Percentiles rank a stretch among this genome's conserved stretches.
Evolutionary conservation across 108 stramenopile species (phyloP).

Genomic region (Skeletonema menzelii): DNA sequence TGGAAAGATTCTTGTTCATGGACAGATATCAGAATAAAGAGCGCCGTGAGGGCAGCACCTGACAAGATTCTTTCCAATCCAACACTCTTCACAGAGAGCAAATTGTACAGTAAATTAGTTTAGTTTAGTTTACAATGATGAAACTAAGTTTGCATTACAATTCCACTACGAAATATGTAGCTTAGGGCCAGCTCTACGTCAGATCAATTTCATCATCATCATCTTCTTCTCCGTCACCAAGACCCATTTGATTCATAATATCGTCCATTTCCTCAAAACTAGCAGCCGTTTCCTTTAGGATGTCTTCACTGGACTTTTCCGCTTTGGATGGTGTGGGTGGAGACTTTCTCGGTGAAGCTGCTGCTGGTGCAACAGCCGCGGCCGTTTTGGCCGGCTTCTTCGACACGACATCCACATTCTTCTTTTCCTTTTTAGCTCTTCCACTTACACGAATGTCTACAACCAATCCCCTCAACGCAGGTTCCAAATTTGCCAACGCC

Average conservation of each 20-base stretch:
- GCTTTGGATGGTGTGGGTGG: neutral
- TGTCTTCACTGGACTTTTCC: constrained; percentile 16
- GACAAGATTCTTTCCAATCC: neutral
- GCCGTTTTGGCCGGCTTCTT: constrained; percentile 47
- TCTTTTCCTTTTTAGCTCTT: constrained; percentile 50
- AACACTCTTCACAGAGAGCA: neutral
- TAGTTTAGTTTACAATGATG: neutral
- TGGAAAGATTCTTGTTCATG: neutral
- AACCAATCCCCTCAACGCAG: constrained; percentile 56
- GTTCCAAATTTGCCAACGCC: constrained; percentile 70
- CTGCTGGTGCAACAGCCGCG: neutral
- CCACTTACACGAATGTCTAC: constrained; percentile 67
- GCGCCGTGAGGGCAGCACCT: neutral
- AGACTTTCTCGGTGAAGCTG: neutral
- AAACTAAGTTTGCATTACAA: neutral
- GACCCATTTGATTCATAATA: constrained; percentile 48
- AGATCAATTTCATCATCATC: constrained; percentile 56
- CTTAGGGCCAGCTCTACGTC: constrained; percentile 9
- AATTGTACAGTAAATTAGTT: neutral
- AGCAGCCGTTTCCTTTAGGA: constrained; percentile 27
- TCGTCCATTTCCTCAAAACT: constrained; percentile 57
- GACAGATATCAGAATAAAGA: neutral
- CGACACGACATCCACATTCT: constrained; percentile 18
- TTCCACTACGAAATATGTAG: neutral
- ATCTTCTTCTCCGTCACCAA: constrained; percentile 42